Percentiles rank a stretch among this genome's conserved stretches.
Evolutionary conservation across 352 stramenopile genomes (phyloP).

Genomic region (Phytophthora macrochlamydospora): DNA sequence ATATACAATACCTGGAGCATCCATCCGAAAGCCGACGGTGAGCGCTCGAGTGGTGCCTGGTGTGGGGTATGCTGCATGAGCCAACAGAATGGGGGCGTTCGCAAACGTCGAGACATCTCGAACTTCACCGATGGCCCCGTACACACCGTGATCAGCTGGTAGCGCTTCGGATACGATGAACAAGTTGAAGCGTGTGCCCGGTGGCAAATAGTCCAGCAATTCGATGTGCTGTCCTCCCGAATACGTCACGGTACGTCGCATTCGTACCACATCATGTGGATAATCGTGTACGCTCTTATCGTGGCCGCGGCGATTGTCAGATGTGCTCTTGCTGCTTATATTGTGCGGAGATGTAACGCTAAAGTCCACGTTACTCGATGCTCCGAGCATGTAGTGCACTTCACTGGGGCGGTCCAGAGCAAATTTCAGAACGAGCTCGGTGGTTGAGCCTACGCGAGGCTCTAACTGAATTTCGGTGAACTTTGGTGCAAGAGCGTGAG

Average conservation of each 20-base stretch:
- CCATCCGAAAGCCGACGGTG: conserved; percentile 68
- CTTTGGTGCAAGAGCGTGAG: conserved; percentile 43
- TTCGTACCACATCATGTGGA: conserved; percentile 57
- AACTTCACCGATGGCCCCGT: conserved; percentile 54
- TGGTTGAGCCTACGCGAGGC: conserved; percentile 76
- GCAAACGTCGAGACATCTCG: conserved; percentile 57
- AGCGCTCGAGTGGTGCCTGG: conserved; percentile 49
- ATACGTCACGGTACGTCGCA: conserved; percentile 43
- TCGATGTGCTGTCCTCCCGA: conserved; percentile 44
- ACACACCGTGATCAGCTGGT: conserved; percentile 58
- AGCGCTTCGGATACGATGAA: conserved; percentile 62
- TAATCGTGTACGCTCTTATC: conserved; percentile 62
- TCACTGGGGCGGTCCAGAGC: conserved; percentile 63
- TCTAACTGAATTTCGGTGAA: conserved; percentile 52
- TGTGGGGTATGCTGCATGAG: conserved; percentile 69
- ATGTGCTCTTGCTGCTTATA: conserved; percentile 57
- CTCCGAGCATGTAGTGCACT: conserved; percentile 75
- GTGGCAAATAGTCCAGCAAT: conserved; percentile 63
- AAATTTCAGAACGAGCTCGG: conserved; percentile 65
- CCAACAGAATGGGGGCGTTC: conserved; percentile 68
- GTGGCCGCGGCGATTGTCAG: conserved; percentile 18
- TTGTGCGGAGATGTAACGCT: conserved; percentile 80
- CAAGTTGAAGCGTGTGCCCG: conserved; percentile 67
- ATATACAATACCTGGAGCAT: conserved; percentile 62
- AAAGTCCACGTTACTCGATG: conserved; percentile 61